Conservation (phyloP, 2,329 filamentous ascomycete genomes). For the Venturia nashicola region DNA sequence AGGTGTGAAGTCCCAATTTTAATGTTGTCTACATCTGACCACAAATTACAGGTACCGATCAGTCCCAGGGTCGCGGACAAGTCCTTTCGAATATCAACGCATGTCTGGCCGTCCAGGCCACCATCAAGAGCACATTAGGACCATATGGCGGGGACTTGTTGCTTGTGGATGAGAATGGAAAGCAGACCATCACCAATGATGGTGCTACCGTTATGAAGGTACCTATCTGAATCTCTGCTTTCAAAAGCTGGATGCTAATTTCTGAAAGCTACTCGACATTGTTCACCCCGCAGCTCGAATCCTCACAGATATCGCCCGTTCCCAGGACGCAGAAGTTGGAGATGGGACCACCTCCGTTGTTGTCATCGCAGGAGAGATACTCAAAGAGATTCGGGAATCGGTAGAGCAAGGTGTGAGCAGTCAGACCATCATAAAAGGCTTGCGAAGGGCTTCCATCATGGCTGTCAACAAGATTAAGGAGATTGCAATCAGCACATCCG, state of each 20-base stretch:
- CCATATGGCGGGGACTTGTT: conserved; percentile 95
- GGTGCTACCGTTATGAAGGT: conserved; percentile 99
- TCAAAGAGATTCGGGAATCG: conserved; percentile 92
- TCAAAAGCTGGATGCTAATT: neutral
- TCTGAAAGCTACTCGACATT: conserved; percentile 76
- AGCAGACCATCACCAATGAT: conserved; percentile 97
- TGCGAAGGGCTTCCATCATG: conserved; percentile 76
- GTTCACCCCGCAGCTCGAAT: conserved; percentile 95
- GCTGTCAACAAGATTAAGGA: conserved; percentile 99
- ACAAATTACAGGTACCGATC: conserved; percentile 65
- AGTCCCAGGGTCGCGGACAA: conserved; percentile 93
- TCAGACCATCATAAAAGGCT: conserved; percentile 93
- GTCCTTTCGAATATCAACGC: conserved; percentile 98
- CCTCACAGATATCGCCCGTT: conserved; percentile 94
- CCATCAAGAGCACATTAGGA: conserved; percentile 89
- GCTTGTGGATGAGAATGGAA: conserved; percentile 90
- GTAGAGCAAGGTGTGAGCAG: conserved; percentile 96
- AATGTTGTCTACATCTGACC: neutral
- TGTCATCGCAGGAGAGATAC: conserved; percentile 89
- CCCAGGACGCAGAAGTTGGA: conserved; percentile 97
- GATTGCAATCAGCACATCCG: conserved; percentile 76
- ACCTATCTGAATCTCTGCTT: conserved; percentile 15
- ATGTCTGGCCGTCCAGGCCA: conserved; percentile 87
- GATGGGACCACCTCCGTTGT: conserved; percentile 97
- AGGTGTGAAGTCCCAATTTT: conserved; percentile 28